Evolutionary conservation across 257 asterid species (phyloP).

Genomic region (Catharanthus roseus): DNA sequence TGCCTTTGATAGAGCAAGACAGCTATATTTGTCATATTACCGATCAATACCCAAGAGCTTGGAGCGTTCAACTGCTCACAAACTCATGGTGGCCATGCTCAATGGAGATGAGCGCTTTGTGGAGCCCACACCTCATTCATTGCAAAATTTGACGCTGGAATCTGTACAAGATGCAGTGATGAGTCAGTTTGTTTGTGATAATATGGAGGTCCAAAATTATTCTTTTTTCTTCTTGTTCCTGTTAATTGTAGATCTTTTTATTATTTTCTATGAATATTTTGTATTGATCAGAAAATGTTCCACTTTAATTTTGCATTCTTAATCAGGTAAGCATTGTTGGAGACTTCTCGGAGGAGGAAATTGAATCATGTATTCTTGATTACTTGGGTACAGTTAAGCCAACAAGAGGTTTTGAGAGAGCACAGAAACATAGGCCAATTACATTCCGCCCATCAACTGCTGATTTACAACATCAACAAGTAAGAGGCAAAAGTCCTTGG

Average conservation of each 20-base stretch:
- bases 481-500: slow-evolving; percentile 28
- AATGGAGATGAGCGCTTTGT: slow-evolving; percentile 97
- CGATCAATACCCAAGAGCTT: slow-evolving; percentile 97
- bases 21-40: slow-evolving; percentile 83
- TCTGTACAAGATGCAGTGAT: slow-evolving; percentile 91
- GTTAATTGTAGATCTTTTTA: slow-evolving; percentile 2
- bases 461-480: slow-evolving; percentile 89
- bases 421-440: slow-evolving; percentile 65
- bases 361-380: slow-evolving; percentile 89
- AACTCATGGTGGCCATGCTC: slow-evolving; percentile 95
- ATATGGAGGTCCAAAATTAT: slow-evolving; percentile 74
- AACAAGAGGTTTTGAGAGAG: slow-evolving; percentile 63
- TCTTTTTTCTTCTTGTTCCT: not conserved
- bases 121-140: slow-evolving; percentile 90
- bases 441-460: slow-evolving; percentile 55
- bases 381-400: slow-evolving; percentile 83
- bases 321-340: slow-evolving; percentile 94
- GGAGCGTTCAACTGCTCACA: slow-evolving; percentile 99
- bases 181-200: slow-evolving; percentile 84
- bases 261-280: slow-evolving; percentile 1
- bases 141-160: slow-evolving; percentile 69
- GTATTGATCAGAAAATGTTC: slow-evolving; percentile 15
- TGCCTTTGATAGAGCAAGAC: slow-evolving; percentile 97
- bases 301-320: slow-evolving; percentile 18
- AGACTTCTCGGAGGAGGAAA: slow-evolving; percentile 93